Conservation (phyloP, 2,329 filamentous ascomycete species). For the Cercospora sesami region DNA sequence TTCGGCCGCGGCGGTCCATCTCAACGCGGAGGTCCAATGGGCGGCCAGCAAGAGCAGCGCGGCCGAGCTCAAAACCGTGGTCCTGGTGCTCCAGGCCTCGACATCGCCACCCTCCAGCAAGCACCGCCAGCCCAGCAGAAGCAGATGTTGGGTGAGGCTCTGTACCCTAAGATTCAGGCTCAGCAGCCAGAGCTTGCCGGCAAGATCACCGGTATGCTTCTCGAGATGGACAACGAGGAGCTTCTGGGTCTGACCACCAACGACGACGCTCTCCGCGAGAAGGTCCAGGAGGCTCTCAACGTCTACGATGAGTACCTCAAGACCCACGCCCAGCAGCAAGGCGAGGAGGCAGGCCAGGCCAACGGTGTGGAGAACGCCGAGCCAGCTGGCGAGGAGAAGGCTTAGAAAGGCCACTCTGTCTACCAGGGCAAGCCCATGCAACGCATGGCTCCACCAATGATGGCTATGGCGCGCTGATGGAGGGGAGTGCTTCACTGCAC, state of each 20-base stretch:
- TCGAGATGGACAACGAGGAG: constrained; percentile 98
- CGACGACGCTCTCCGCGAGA: constrained; percentile 81
- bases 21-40: constrained; percentile 38
- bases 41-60: constrained; percentile 43
- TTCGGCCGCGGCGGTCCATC: constrained; percentile 44
- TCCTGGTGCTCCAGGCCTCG: constrained; percentile 44
- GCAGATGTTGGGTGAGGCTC: constrained; percentile 95
- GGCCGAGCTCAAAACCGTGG: constrained; percentile 42
- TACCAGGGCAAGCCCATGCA: constrained; percentile 23
- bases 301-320: constrained; percentile 99
- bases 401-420: constrained; percentile 30
- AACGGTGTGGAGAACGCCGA: constrained; percentile 41
- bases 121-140: constrained; percentile 79
- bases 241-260: constrained; percentile 93
- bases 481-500: constrained; percentile 19
- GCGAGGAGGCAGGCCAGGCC: constrained; percentile 28
- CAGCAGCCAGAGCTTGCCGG: constrained; percentile 94
- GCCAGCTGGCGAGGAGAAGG: constrained; percentile 38
- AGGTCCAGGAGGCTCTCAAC: constrained; percentile 95
- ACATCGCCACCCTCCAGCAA: constrained; percentile 53
- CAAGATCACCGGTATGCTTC: constrained; percentile 99
- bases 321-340: constrained; percentile 59
- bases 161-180: constrained; percentile 97
- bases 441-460: constrained; percentile 19
- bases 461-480: constrained; percentile 22